Conservation (phyloP, 106 monocot genomes). For the Dioscorea alata region DNA sequence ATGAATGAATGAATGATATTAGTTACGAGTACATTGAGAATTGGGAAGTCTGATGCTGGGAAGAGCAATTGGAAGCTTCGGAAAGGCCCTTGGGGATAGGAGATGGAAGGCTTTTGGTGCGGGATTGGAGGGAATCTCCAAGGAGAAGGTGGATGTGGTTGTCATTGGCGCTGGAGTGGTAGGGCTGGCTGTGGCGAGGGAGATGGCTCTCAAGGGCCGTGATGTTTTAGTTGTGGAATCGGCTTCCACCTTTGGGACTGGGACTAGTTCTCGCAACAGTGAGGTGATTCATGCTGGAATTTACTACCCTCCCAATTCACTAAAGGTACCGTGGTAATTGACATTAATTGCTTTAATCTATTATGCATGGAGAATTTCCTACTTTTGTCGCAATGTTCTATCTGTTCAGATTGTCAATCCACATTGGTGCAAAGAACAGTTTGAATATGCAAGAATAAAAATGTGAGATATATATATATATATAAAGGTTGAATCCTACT, state of each 20-base stretch:
- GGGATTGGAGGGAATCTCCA: slow-evolving; percentile 13
- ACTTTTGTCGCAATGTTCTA: too few species aligned
- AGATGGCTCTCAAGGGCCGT: slow-evolving; percentile 51
- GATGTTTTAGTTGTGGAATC: slow-evolving; percentile 85
- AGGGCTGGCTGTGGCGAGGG: slow-evolving; percentile 74
- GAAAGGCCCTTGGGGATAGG: not conserved
- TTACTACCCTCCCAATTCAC: slow-evolving; percentile 54
- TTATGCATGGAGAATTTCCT: too few species aligned
- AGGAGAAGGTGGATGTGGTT: slow-evolving; percentile 69
- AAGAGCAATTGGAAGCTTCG: slow-evolving; percentile 5
- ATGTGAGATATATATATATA: too few species aligned
- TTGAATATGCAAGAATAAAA: too few species aligned
- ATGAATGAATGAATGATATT: too few species aligned
- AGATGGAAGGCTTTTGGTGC: not conserved
- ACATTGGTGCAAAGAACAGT: too few species aligned
- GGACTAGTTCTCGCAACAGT: slow-evolving; percentile 91
- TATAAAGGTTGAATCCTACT: too few species aligned
- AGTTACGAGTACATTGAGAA: too few species aligned
- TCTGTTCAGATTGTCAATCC: too few species aligned
- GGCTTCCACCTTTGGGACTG: slow-evolving; percentile 75
- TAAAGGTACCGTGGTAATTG: slow-evolving; percentile 45
- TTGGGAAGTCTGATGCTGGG: not conserved
- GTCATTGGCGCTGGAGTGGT: slow-evolving; percentile 90
- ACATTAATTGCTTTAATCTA: too few species aligned
- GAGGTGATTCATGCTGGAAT: slow-evolving; percentile 97